Evolutionary conservation across 192 early-diverging fungal genomes (phyloP), one percentile per base, ranked within the genome.

Genomic region (Mortierella hygrophila): DNA sequence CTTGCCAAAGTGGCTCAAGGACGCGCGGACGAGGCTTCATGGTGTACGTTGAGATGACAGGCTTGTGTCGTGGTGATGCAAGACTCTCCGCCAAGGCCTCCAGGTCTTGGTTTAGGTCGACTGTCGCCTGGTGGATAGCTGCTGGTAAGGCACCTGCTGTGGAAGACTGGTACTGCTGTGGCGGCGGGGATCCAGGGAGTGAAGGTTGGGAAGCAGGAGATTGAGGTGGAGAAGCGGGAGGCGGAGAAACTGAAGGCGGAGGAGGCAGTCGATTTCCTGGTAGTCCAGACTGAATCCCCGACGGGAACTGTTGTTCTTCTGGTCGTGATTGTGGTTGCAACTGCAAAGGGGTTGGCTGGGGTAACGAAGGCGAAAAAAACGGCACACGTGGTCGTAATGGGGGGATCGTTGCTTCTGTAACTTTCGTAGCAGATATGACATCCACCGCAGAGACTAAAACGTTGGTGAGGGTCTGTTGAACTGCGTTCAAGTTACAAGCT

Each of bases 1-100:
- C 80, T 44, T 70, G 73, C 80, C 80, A 81, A 55, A 77, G 20
- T 29, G 42, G 74, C 21, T 81, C 65, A 23, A 74, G 41, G 49
- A 44, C 20, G 29, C 37, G 65, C 15, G 72, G 49, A 42, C 74
- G 63, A 38, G 41, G n/a, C 37, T 81, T 26, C 57, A 77, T 65
- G 65, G 65, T 49, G 49, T 77, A 77, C 11, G 49, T 38, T 15
- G 57, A 65, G 16, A 15, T 49, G 41, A 26, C 44, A 41, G 75
- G 75, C 44, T 52, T 77, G 44, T 77, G 63, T 26, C 63, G 37
- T 20, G 75, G 75, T 38, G n/a, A n/a, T 35, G 75, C 75, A 23
- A 77, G 44, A 23, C 44, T 32, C 37, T 69, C 65, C 21, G 65
- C 75, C 44, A 77, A 13, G 1, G 65, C 57, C 57, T 35, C 63